phyloP scores from a whole-genome alignment of 164 flowering plant species.

The Chimonanthus praecox region DNA sequence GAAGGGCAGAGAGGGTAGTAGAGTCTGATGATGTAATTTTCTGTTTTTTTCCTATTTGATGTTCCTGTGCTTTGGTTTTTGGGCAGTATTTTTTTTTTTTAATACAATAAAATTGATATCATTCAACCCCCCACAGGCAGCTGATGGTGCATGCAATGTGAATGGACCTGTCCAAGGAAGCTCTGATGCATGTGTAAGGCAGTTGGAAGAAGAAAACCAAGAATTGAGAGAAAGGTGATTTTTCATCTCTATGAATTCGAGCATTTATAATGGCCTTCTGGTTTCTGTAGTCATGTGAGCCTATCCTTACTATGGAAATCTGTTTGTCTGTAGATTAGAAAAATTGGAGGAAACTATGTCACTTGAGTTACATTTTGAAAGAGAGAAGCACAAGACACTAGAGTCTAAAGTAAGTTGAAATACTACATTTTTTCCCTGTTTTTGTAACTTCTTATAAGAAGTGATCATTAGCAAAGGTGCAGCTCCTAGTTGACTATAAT shows the following conservation, averaged over 20 bases:
- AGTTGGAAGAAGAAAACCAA: constrained; percentile 47
- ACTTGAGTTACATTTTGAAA: constrained; percentile 39
- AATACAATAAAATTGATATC: too few species aligned
- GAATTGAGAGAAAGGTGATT: constrained; percentile 43
- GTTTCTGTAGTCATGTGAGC: not conserved
- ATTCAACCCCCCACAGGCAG: constrained; percentile 17
- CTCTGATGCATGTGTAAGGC: constrained; percentile 14
- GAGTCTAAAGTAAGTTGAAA: constrained; percentile 41
- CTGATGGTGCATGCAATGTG: constrained; percentile 9
- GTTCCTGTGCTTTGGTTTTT: too few species aligned
- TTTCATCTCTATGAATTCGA: not conserved
- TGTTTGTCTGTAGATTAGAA: constrained; percentile 31
- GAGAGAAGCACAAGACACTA: constrained; percentile 39
- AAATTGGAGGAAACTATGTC: constrained; percentile 32
- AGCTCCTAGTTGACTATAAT: too few species aligned
- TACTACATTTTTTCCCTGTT: not conserved
- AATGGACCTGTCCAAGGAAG: constrained; percentile 8
- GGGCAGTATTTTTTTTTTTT: too few species aligned
- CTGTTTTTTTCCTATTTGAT: too few species aligned
- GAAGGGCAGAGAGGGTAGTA: too few species aligned
- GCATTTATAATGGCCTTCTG: constrained; percentile 1
- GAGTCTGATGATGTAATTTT: too few species aligned
- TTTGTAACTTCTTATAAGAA: too few species aligned
- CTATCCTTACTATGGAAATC: not conserved
- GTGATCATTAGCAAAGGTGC: too few species aligned